Conservation (phyloP, 164 flowering plant genomes). For the Chloranthus sessilifolius region DNA sequence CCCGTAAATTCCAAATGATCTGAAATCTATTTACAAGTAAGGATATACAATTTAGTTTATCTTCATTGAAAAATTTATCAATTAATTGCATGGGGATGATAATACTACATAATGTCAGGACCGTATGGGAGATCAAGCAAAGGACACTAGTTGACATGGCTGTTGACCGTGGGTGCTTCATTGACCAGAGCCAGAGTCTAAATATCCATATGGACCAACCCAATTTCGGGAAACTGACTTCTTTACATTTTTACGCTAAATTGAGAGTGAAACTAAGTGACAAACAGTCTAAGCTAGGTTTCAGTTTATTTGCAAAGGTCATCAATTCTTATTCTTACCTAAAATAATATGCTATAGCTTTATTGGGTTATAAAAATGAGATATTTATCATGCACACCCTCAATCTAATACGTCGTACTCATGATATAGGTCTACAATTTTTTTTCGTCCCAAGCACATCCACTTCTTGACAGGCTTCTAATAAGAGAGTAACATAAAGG, state of each 20-base stretch:
- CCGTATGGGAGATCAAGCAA: constrained; percentile 90
- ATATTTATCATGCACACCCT: too few relatives aligned
- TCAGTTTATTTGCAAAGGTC: too few relatives aligned
- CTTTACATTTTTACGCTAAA: constrained; percentile 75
- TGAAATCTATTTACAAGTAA: constrained; percentile 58
- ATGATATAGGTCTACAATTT: too few relatives aligned
- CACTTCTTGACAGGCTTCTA: too few relatives aligned
- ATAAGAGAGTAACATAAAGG: too few relatives aligned
- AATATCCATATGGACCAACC: constrained; percentile 84
- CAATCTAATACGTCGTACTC: too few relatives aligned
- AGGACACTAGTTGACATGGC: constrained; percentile 77
- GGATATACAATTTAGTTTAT: constrained; percentile 2
- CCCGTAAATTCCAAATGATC: constrained; percentile 51
- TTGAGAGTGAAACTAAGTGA: too few relatives aligned
- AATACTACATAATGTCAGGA: constrained; percentile 23
- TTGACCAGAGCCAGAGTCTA: constrained; percentile 77
- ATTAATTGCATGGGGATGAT: constrained; percentile 9
- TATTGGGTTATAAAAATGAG: too few relatives aligned
- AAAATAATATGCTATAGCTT: too few relatives aligned
- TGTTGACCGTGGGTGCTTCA: constrained; percentile 68
- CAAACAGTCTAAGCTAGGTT: too few relatives aligned
- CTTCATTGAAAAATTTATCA: neutral
- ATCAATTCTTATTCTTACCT: too few relatives aligned
- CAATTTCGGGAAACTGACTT: constrained; percentile 68
- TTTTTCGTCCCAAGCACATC: too few relatives aligned